phyloP scores from a whole-genome alignment of 768 basidiomycete species.

The Boletus pseudopeckii region DNA sequence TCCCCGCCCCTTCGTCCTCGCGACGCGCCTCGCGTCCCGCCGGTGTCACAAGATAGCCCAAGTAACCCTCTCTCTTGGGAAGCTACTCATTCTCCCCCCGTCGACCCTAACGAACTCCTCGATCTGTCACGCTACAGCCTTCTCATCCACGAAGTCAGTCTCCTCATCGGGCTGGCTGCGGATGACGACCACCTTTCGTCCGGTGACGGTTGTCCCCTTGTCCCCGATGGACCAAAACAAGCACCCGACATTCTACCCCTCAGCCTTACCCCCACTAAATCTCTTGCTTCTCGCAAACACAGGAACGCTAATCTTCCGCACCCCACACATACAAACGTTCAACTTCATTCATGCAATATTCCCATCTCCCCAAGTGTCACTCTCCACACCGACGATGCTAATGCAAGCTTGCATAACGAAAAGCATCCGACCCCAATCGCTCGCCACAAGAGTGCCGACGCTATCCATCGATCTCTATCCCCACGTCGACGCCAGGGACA shows the following conservation, averaged over 20 bases:
- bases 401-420: neutral
- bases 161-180: slow-evolving; percentile 28
- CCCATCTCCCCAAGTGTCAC: neutral
- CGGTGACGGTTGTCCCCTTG: neutral
- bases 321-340: neutral
- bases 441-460: slow-evolving; percentile 7
- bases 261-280: slow-evolving; percentile 18
- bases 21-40: neutral
- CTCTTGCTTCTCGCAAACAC: slow-evolving; percentile 11
- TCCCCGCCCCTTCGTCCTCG: slow-evolving; percentile 3
- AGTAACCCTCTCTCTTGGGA: slow-evolving; percentile 18
- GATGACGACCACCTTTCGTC: slow-evolving; percentile 14
- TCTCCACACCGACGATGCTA: neutral
- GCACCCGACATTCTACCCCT: slow-evolving; percentile 17
- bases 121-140: slow-evolving; percentile 25
- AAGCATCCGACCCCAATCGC: neutral
- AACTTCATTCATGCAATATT: neutral
- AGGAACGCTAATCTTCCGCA: neutral
- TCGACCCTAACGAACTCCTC: neutral
- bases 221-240: neutral
- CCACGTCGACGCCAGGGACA: slow-evolving; percentile 26
- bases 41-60: neutral
- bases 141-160: slow-evolving; percentile 31
- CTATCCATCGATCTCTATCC: slow-evolving; percentile 5
- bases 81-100: slow-evolving; percentile 1